Conservation (phyloP, 345 rosid genomes). For the Gossypium raimondii region DNA sequence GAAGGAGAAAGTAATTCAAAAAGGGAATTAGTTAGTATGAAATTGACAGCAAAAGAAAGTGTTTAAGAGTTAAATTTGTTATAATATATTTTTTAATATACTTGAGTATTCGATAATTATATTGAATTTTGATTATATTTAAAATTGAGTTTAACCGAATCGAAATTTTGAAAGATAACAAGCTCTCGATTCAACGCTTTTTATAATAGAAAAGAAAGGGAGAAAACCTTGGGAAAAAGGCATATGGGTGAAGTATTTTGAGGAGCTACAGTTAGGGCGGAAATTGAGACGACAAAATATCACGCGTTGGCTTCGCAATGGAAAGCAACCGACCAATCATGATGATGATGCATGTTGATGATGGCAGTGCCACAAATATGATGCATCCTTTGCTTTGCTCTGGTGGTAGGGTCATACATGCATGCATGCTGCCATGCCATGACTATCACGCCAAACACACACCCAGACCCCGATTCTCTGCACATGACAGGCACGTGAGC, state of each 20-base stretch:
- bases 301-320: constrained; percentile 26
- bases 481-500: constrained; percentile 26
- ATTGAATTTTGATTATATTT: too few species aligned
- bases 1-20: too few species aligned
- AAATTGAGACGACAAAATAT: constrained; percentile 21
- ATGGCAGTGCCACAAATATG: neutral
- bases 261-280: constrained; percentile 13
- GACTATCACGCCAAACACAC: constrained; percentile 21
- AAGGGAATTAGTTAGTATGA: fast-evolving
- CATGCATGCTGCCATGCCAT: neutral
- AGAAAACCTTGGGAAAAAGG: neutral
- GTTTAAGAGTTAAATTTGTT: too few species aligned
- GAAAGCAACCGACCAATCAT: neutral
- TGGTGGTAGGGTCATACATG: constrained; percentile 20
- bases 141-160: fast-evolving
- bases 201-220: neutral
- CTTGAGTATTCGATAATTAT: too few species aligned
- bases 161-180: too few species aligned
- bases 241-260: neutral
- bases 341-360: neutral
- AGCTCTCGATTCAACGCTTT: too few species aligned
- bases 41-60: fast-evolving
- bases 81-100: too few species aligned
- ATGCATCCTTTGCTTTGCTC: neutral
- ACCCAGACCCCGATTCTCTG: neutral